Evolutionary conservation across 2,329 filamentous ascomycete genomes (phyloP).

Genomic region (Sporothrix curviconia): DNA sequence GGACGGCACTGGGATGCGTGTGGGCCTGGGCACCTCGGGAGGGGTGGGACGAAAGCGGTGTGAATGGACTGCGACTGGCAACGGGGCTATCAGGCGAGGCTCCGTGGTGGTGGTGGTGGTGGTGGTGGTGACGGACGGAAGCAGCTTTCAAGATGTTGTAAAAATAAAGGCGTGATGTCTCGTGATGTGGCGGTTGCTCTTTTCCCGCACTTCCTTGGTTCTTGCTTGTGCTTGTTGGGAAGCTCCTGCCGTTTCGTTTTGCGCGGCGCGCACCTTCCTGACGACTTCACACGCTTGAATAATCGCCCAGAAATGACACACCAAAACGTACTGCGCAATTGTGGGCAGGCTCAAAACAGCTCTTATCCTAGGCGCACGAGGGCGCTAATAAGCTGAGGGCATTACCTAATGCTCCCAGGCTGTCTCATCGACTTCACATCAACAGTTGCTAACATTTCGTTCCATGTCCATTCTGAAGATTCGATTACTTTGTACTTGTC

Average conservation of each 20-base stretch:
- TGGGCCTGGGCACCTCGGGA: background rate
- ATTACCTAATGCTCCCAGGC: background rate
- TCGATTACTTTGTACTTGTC: too few relatives aligned
- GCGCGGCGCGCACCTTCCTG: background rate
- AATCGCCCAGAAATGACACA: conserved; percentile 6
- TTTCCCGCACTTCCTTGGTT: too few relatives aligned
- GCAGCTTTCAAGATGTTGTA: too few relatives aligned
- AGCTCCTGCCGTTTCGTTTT: background rate
- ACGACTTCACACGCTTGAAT: too few relatives aligned
- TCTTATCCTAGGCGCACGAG: too few relatives aligned
- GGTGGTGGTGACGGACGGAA: background rate
- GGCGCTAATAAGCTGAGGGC: too few relatives aligned
- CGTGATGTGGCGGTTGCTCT: background rate
- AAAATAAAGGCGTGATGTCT: background rate
- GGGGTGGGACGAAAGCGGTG: background rate
- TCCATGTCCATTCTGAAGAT: too few relatives aligned
- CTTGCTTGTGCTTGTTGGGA: background rate
- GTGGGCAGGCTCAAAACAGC: too few relatives aligned
- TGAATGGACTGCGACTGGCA: background rate
- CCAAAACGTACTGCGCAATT: background rate
- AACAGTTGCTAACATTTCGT: too few relatives aligned
- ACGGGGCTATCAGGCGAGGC: background rate
- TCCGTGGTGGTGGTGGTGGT: background rate
- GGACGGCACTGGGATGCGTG: background rate
- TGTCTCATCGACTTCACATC: too few relatives aligned